These are phyloP conservation scores for Myxozyma vanderwaltii DNA, from an alignment of 805 yeast species.

Conservation along the genomic window DNA sequence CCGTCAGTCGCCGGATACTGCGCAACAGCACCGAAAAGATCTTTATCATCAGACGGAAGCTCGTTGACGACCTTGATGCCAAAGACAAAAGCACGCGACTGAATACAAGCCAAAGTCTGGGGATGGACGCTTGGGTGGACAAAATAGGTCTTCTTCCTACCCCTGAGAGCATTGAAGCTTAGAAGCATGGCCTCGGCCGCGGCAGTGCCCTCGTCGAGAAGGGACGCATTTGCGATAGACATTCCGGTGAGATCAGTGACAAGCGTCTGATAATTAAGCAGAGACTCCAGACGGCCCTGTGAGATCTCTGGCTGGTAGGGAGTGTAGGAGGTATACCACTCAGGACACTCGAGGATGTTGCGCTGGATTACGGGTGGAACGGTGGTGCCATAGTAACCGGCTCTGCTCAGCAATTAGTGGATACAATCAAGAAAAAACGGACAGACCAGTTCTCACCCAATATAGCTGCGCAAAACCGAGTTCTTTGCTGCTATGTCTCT, in stretches of 20 bases:
- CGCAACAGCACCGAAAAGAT: slow-evolving; percentile 76
- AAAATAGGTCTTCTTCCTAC: slow-evolving; percentile 64
- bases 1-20: slow-evolving; percentile 95
- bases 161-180: slow-evolving; percentile 65
- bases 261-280: slow-evolving; percentile 91
- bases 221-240: slow-evolving; percentile 91
- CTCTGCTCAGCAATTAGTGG: too few species aligned
- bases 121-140: slow-evolving; percentile 79
- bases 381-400: slow-evolving; percentile 89
- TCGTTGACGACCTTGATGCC: slow-evolving; percentile 64
- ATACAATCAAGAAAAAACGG: too few species aligned
- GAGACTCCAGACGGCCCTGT: slow-evolving; percentile 90
- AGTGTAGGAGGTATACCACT: slow-evolving; percentile 98
- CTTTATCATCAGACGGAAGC: slow-evolving; percentile 47
- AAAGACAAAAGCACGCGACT: slow-evolving; percentile 76
- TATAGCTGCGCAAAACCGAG: slow-evolving; percentile 69
- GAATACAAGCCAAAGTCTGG: slow-evolving; percentile 79
- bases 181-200: slow-evolving; percentile 96
- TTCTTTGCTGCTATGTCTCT: slow-evolving; percentile 73
- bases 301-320: slow-evolving; percentile 98
- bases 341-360: slow-evolving; percentile 88
- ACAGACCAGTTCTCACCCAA: too few species aligned
- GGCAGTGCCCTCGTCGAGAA: slow-evolving; percentile 95
- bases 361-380: slow-evolving; percentile 92
- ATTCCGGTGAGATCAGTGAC: slow-evolving; percentile 88